Conservation (phyloP, 768 basidiomycete genomes). For the Phaeolepiota aurea region DNA sequence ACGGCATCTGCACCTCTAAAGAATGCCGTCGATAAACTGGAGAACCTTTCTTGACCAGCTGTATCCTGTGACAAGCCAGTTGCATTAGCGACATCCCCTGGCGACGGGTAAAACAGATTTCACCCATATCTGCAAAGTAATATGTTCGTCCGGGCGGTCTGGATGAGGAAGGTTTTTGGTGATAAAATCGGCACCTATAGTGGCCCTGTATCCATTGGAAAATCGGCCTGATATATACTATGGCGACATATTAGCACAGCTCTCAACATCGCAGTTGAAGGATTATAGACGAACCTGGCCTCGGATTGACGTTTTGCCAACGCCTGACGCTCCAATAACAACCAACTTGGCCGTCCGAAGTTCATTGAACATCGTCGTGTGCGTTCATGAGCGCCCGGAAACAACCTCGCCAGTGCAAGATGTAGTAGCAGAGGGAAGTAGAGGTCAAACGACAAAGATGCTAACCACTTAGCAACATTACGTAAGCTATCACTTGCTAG, state of each 20-base stretch:
- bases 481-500: too few relatives aligned
- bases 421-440: too few relatives aligned
- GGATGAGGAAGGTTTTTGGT: slow-evolving; percentile 65
- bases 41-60: slow-evolving; percentile 85
- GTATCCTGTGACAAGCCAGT: slow-evolving; percentile 49
- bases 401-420: too few relatives aligned
- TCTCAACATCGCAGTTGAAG: background rate
- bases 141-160: slow-evolving; percentile 38
- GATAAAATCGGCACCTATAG: slow-evolving; percentile 88
- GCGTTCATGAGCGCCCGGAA: background rate
- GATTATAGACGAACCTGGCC: slow-evolving; percentile 42
- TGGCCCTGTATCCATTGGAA: slow-evolving; percentile 70
- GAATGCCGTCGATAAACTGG: slow-evolving; percentile 72
- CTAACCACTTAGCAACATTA: too few relatives aligned
- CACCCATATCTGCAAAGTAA: slow-evolving; percentile 62
- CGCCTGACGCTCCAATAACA: slow-evolving; percentile 73
- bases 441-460: too few relatives aligned
- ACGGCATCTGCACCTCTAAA: slow-evolving; percentile 82
- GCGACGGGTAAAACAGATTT: too few relatives aligned
- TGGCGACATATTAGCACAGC: background rate
- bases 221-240: slow-evolving; percentile 76
- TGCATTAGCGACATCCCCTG: slow-evolving; percentile 3
- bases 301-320: slow-evolving; percentile 81
- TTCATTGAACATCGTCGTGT: slow-evolving; percentile 3
- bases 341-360: slow-evolving; percentile 79